Conservation (phyloP, 768 basidiomycete species). For the Lactarius sanguifluus region DNA sequence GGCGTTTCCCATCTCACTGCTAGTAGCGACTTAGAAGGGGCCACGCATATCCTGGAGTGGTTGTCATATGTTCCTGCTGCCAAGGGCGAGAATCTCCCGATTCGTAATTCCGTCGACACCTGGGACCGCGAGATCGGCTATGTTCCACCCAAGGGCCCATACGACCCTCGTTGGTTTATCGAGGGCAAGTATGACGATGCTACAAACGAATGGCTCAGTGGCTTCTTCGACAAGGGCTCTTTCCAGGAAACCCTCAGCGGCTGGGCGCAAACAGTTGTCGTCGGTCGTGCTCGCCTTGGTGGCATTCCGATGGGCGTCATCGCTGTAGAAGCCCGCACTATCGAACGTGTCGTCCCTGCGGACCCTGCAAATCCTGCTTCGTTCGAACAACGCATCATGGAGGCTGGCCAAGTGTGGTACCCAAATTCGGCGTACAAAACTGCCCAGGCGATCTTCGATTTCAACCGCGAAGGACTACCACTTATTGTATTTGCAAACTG, state of each 20-base stretch:
- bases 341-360: conserved; percentile 94
- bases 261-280: conserved; percentile 99
- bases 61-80: conserved; percentile 87
- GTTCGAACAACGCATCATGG: conserved; percentile 97
- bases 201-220: conserved; percentile 71
- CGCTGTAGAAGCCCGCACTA: conserved; percentile 95
- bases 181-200: conserved; percentile 89
- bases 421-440: conserved; percentile 99
- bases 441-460: conserved; percentile 98
- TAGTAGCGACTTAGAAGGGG: conserved; percentile 92
- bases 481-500: conserved; percentile 99
- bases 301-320: conserved; percentile 98
- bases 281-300: conserved; percentile 92
- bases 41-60: conserved; percentile 92
- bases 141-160: conserved; percentile 87
- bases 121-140: conserved; percentile 96
- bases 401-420: conserved; percentile 99
- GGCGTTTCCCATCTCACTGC: conserved; percentile 97
- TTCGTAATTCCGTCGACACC: conserved; percentile 66
- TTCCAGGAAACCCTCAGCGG: conserved; percentile 99
- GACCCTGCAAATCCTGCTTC: conserved; percentile 97
- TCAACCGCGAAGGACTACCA: conserved; percentile 94
- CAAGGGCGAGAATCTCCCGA: conserved; percentile 77
- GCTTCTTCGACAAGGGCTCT: conserved; percentile 96
- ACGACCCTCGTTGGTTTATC: conserved; percentile 98